These are phyloP conservation scores for Tolypocladium cylindrosporum DNA, from an alignment of 2,329 filamentous ascomycete genomes.

Conservation along the genomic window DNA sequence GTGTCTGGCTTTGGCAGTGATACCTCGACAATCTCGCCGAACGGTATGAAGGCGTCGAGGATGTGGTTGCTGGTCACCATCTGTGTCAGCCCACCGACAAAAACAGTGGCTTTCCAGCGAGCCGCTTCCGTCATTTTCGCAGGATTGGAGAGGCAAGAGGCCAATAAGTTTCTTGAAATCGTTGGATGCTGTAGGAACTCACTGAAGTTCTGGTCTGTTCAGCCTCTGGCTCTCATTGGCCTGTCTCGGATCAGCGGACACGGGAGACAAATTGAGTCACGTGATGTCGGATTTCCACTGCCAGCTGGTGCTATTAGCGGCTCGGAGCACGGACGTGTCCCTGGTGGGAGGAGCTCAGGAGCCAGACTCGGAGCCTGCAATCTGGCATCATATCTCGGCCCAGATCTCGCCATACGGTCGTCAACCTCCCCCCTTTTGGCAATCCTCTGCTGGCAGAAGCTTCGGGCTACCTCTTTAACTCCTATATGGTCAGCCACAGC, in stretches of 20 bases:
- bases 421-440: slow-evolving; percentile 12
- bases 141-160: not conserved
- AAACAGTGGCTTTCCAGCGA: slow-evolving; percentile 83
- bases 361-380: slow-evolving; percentile 24
- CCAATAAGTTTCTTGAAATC: too few relatives aligned
- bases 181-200: not conserved
- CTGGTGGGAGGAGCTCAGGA: slow-evolving; percentile 18
- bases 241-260: not conserved
- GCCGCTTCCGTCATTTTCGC: slow-evolving; percentile 65
- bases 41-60: slow-evolving; percentile 88
- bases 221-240: not conserved
- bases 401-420: not conserved
- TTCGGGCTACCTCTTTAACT: slow-evolving; percentile 10
- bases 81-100: slow-evolving; percentile 80
- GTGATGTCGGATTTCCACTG: slow-evolving; percentile 6
- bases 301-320: not conserved
- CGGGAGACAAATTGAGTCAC: not conserved
- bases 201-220: not conserved
- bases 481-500: slow-evolving; percentile 10
- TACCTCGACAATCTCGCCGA: slow-evolving; percentile 90
- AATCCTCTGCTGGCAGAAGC: slow-evolving; percentile 18
- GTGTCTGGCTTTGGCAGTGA: slow-evolving; percentile 81
- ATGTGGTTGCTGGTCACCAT: slow-evolving; percentile 66
- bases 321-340: slow-evolving; percentile 1
- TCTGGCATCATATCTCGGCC: slow-evolving; percentile 32